phyloP scores from a whole-genome alignment of 768 basidiomycete species.

The Scleroderma citrinum region DNA sequence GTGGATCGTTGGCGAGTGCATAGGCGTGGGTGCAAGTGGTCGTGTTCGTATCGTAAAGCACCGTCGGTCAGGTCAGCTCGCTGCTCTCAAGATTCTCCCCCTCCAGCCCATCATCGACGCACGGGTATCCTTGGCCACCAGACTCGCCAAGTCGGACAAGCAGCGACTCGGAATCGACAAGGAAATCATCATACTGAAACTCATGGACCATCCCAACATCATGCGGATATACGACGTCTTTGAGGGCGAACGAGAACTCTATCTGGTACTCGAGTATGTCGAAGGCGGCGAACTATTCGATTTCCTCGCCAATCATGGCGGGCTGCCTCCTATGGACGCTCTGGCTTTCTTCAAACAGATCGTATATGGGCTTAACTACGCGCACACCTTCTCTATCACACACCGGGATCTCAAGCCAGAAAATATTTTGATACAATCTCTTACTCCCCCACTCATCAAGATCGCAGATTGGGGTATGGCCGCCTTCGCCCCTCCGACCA shows the following conservation, averaged over 20 bases:
- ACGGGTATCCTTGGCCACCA: constrained; percentile 58
- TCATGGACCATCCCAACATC: constrained; percentile 97
- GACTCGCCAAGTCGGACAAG: constrained; percentile 71
- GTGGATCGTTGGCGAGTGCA: constrained; percentile 90
- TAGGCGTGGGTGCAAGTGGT: constrained; percentile 91
- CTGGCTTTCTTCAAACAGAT: constrained; percentile 94
- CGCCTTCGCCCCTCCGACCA: constrained; percentile 80
- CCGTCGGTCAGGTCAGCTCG: constrained; percentile 78
- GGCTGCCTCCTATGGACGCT: constrained; percentile 75
- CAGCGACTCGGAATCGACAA: constrained; percentile 83
- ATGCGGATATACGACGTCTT: constrained; percentile 94
- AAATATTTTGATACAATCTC: constrained; percentile 86
- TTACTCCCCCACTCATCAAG: constrained; percentile 81
- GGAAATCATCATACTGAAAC: constrained; percentile 98
- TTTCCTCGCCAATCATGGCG: constrained; percentile 85
- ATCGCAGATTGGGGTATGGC: constrained; percentile 99
- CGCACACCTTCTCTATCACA: constrained; percentile 95
- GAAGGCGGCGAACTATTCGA: constrained; percentile 97
- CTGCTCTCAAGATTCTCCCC: constrained; percentile 94
- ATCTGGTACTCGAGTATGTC: constrained; percentile 90
- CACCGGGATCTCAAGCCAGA: constrained; percentile 98
- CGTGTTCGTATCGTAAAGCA: constrained; percentile 93
- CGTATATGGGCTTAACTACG: constrained; percentile 91
- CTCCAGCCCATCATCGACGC: constrained; percentile 72
- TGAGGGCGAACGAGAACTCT: constrained; percentile 87